Base-by-base conservation (phyloP, 495 filamentous ascomycete genomes). In the Penicillium canariense region DNA sequence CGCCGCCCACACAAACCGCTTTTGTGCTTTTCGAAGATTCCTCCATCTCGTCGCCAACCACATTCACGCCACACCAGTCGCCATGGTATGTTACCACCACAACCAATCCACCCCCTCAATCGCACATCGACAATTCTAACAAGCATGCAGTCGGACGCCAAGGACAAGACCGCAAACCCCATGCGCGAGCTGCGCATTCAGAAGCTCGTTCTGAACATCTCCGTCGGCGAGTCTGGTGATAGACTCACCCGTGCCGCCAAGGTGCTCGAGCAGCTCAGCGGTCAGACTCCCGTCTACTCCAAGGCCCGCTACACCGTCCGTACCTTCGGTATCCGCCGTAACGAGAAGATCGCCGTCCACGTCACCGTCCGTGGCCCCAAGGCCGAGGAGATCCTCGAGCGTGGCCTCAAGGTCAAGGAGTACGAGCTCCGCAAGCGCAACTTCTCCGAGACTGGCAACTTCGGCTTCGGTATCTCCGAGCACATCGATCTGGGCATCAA, bases 401-500 rank as follows among this genome's bases (percentile, higher is more conserved):
- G 95, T 81, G 95, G 95, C 70, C 86, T 99, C 67, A 97, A 97
- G 86, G 95, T 99, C 84, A 99, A 99, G 90, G 94, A 98, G 80
- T 99, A 97, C 82, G 95, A 99, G 77, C 80, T 99, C 57, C 85
- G 89, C 78, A 96, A 96, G 87, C 85, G 87, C 77, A 97, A 99
- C 87, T 99, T 99, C 87, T 91, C 87, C 69, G 89, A 96, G 84
- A 96, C 93, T 65, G 94, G 94, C 67, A 97, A 98, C 87, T 99
- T 99, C 76, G 94, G 94, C 63, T 99, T 99, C 86, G 94, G 95
- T 81, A 99, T 99, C 82, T 88, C 82, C 82, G 95, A 99, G 78
- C 95, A 99, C 84, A 99, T 99, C 77, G 95, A 99, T 87, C 83
- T 99, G 70, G 95, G 95, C 68, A 97, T 99, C 88, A 99, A 99